Conservation (phyloP, 192 early-diverging fungal genomes). For the Coemansia sp. region DNA sequence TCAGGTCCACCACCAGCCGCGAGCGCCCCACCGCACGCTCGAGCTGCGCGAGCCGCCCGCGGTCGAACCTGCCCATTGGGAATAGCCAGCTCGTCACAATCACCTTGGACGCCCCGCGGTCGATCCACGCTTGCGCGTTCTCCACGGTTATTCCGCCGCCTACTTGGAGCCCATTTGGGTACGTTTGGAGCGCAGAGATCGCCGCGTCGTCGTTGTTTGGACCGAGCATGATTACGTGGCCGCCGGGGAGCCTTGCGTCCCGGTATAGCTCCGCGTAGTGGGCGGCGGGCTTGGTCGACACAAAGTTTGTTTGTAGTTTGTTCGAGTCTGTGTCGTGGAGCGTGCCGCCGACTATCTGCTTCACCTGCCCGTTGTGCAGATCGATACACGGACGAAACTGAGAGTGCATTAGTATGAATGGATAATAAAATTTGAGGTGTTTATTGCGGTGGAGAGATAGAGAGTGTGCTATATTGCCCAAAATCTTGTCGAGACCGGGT, state of each 20-base stretch:
- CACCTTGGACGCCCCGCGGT: slow-evolving; percentile 85
- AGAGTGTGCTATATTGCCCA: too few species aligned
- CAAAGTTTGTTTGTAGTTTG: slow-evolving; percentile 87
- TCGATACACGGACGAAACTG: slow-evolving; percentile 98
- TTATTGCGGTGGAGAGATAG: too few species aligned
- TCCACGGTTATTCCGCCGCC: slow-evolving; percentile 90
- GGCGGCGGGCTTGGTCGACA: slow-evolving; percentile 74
- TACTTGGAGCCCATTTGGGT: slow-evolving; percentile 87
- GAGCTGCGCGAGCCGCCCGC: too few species aligned
- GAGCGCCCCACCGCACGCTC: slow-evolving; percentile 55
- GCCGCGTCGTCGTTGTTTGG: slow-evolving; percentile 84
- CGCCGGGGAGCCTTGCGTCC: slow-evolving; percentile 67
- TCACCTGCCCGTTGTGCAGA: slow-evolving; percentile 94
- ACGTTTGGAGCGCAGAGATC: slow-evolving; percentile 73
- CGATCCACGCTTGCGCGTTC: slow-evolving; percentile 88
- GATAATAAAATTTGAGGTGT: too few species aligned
- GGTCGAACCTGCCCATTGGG: slow-evolving; percentile 67
- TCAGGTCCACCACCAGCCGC: slow-evolving; percentile 62
- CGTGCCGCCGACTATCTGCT: slow-evolving; percentile 98
- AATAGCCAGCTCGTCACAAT: slow-evolving; percentile 98
- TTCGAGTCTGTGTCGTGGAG: slow-evolving; percentile 62
- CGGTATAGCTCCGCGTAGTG: slow-evolving; percentile 85
- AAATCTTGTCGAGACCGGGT: too few species aligned
- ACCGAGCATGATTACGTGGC: slow-evolving; percentile 96
- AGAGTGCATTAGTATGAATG: slow-evolving; percentile 24